A percentile compares a stretch with the other conserved stretches of the same genome.
Conservation (phyloP, 805 yeast genomes). For the Jamesozyma jinghongensis region DNA sequence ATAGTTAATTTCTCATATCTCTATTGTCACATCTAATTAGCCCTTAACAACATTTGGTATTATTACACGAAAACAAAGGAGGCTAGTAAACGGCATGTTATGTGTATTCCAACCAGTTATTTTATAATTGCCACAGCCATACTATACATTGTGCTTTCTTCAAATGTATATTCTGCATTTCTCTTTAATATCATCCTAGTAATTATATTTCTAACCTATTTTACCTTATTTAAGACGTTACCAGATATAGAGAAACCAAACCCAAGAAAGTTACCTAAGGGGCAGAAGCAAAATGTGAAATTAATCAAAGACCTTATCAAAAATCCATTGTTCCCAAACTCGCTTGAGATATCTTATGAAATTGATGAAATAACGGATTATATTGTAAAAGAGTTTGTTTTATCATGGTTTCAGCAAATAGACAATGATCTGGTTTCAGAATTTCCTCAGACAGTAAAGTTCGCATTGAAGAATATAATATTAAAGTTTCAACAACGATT, state of each 20-base stretch:
- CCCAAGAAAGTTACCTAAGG: background rate
- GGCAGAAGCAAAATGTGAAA: background rate
- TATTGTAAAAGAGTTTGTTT: conserved; percentile 46
- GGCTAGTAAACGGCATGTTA: too few species aligned
- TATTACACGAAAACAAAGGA: too few species aligned
- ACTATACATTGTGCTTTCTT: background rate
- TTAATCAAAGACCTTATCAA: background rate
- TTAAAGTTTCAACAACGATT: conserved; percentile 36
- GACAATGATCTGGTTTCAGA: conserved; percentile 19
- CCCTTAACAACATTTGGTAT: too few species aligned
- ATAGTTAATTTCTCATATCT: too few species aligned
- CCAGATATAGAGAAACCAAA: background rate
- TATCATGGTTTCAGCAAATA: conserved; percentile 46
- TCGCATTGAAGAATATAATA: conserved; percentile 37
- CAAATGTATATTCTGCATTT: background rate
- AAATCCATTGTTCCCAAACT: conserved; percentile 1
- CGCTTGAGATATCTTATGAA: conserved; percentile 31
- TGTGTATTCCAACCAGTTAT: background rate
- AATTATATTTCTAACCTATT: background rate
- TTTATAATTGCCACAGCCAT: background rate
- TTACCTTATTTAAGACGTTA: background rate
- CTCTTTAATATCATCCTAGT: background rate
- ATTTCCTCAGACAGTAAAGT: conserved; percentile 36
- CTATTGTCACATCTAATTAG: too few species aligned
- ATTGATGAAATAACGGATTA: conserved; percentile 37